Percentiles rank a stretch among this genome's conserved stretches.
Conservation (phyloP, 371 early-diverging fungal species). For the Fennellomyces sp. region DNA sequence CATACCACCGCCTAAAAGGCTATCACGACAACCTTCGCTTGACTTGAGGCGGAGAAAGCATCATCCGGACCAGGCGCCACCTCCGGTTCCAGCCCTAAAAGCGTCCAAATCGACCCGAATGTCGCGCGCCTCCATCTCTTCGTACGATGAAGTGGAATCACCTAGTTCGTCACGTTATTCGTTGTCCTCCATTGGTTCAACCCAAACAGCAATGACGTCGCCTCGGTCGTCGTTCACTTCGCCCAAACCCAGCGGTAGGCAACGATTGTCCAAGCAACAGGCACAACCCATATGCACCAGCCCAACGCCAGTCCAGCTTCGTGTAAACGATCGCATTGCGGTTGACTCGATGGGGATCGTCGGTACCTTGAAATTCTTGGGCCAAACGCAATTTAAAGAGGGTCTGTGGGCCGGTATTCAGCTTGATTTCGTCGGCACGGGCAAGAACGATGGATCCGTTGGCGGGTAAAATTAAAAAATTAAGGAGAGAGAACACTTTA, state of each 20-base stretch:
- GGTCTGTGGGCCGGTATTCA: constrained; percentile 84
- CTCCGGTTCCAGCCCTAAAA: constrained; percentile 25
- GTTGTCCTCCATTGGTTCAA: constrained; percentile 20
- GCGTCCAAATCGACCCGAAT: constrained; percentile 21
- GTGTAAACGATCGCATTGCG: constrained; percentile 66
- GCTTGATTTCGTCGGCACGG: constrained; percentile 66
- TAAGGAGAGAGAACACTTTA: constrained; percentile 1
- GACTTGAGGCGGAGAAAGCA: constrained; percentile 22
- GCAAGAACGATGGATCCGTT: constrained; percentile 78
- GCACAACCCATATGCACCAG: background rate
- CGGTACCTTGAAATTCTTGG: constrained; percentile 78
- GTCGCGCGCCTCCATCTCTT: constrained; percentile 30
- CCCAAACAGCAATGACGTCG: constrained; percentile 25
- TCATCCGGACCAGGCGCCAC: constrained; percentile 18
- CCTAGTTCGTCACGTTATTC: constrained; percentile 28
- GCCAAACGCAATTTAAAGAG: constrained; percentile 66
- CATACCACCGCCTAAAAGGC: constrained; percentile 23
- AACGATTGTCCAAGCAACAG: constrained; percentile 7
- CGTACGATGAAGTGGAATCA: constrained; percentile 33
- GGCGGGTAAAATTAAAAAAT: constrained; percentile 42
- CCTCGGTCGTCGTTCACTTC: constrained; percentile 29
- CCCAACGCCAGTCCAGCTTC: constrained; percentile 5
- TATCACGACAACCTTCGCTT: constrained; percentile 24
- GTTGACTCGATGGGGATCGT: constrained; percentile 70
- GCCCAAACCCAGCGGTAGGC: constrained; percentile 14